Base-by-base conservation (phyloP, 768 basidiomycete species). In the Boletus rubescentipes region DNA sequence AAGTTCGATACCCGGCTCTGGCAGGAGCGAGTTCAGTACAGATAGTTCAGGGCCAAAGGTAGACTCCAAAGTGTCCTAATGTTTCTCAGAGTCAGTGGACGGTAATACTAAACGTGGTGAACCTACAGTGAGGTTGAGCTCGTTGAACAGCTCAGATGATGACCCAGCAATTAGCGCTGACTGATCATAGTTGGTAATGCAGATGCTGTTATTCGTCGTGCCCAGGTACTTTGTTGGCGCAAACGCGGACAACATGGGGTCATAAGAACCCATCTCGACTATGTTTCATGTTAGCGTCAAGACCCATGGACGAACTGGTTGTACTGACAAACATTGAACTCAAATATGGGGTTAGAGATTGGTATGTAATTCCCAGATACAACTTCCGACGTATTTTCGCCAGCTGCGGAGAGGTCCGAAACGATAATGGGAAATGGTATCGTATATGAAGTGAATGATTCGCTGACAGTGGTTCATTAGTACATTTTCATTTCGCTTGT, bases 221-320 rank as follows among this genome's bases (percentile, higher is more conserved):
- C 82, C 82, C 20, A 79, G 60, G 61, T 77, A 76, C 55, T 78
- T 72, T 38, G 75, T 66, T 0, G 74, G 72, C 3, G 74, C 72
- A 49, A 79, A 81, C 3, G 79, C 79, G 4, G 77, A 73, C 6
- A 76, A 63, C 37, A 70, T 69, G 49, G 75, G 67, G 51, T 79
- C 77, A 53, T 64, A 78, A 1, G 72, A 74, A 2, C 77, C 74
- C 59, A 68, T 70, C 49, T 75, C 74, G 51, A 61, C 75, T 76
- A 32, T 20, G 15, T 23, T 18, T 5, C 9, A 20, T 5, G 51
- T 64, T 2, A 60, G 53, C 10, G 14, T 20, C 21, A 39, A 21
- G 9, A n/a, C 18, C n/a, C 26, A 7, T 20, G 23, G 26, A 31
- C 14, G 11, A 26, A 11, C 4, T 0, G 2, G 12, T 9, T 18